These are phyloP conservation scores for Flueggea neowawraea DNA, from an alignment of 441 rosid genomes.

Conservation along the genomic window DNA sequence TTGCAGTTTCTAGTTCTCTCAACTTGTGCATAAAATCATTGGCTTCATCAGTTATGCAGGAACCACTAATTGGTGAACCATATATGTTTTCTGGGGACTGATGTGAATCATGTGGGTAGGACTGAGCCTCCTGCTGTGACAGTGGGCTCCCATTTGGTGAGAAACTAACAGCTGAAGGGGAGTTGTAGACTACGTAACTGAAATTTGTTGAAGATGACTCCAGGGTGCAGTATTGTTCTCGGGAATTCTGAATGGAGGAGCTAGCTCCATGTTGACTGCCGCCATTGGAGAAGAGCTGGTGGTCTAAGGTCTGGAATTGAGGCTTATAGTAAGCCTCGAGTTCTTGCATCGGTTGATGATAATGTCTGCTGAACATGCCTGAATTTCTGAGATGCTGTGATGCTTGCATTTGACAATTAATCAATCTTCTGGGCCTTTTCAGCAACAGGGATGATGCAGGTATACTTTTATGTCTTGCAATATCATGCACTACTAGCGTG, in stretches of 20 bases:
- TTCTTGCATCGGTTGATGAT: neutral
- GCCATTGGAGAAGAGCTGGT: conserved; percentile 18
- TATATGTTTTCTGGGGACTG: conserved; percentile 47
- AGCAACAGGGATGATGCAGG: conserved; percentile 6
- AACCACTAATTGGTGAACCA: conserved; percentile 57
- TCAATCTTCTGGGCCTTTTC: neutral
- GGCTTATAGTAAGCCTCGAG: neutral
- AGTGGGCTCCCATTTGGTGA: conserved; percentile 44
- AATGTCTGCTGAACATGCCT: neutral
- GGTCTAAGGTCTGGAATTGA: neutral
- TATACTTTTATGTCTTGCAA: conserved; percentile 7
- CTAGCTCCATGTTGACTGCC: conserved; percentile 20
- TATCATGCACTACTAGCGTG: conserved; percentile 3
- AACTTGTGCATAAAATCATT: conserved; percentile 63
- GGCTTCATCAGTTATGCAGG: conserved; percentile 70
- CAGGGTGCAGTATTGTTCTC: conserved; percentile 47
- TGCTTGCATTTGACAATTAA: conserved; percentile 1
- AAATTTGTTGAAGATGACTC: conserved; percentile 63
- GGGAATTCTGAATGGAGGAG: conserved; percentile 32
- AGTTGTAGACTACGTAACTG: conserved; percentile 25
- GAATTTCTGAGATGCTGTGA: neutral
- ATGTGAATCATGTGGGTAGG: conserved; percentile 28
- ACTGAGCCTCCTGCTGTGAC: conserved; percentile 47
- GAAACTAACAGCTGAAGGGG: conserved; percentile 41
- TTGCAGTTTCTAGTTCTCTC: conserved; percentile 69